Evolutionary conservation across 768 basidiomycete genomes (phyloP).

Genomic region (Hirschioporus abietinus): DNA sequence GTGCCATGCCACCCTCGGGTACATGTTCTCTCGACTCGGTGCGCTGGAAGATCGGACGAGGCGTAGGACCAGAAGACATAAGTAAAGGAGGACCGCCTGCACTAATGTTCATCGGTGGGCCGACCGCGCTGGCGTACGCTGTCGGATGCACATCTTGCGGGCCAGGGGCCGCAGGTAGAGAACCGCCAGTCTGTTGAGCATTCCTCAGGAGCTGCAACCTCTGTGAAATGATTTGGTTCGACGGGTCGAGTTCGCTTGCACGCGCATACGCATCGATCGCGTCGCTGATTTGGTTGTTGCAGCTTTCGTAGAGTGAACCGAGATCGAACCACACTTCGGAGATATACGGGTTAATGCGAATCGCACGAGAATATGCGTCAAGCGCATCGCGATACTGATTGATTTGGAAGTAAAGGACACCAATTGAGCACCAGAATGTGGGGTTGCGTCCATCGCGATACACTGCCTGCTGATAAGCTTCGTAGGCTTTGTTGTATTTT

Average conservation of each 20-base stretch:
- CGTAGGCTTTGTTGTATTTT: conserved; percentile 99
- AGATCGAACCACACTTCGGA: conserved; percentile 95
- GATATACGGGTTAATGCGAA: conserved; percentile 98
- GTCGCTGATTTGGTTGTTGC: conserved; percentile 98
- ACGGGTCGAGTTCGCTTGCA: conserved; percentile 89
- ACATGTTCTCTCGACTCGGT: conserved; percentile 61
- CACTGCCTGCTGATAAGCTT: conserved; percentile 98
- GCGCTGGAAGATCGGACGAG: conserved; percentile 50
- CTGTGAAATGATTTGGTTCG: conserved; percentile 76
- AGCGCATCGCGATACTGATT: conserved; percentile 99
- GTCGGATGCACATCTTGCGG: conserved; percentile 97
- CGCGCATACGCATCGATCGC: conserved; percentile 98
- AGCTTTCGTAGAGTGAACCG: conserved; percentile 93
- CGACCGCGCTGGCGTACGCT: conserved; percentile 77
- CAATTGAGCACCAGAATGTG: conserved; percentile 99
- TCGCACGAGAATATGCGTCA: conserved; percentile 97
- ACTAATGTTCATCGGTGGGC: conserved; percentile 60
- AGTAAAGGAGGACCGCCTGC: conserved; percentile 58
- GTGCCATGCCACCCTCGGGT: conserved; percentile 31
- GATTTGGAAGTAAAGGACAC: conserved; percentile 98
- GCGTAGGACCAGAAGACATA: conserved; percentile 43
- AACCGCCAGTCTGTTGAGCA: conserved; percentile 69
- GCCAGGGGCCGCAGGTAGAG: conserved; percentile 78
- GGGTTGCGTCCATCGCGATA: conserved; percentile 99
- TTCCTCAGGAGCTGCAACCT: conserved; percentile 73